Evolutionary conservation across 345 rosid genomes (phyloP).

Genomic region (Kernera saxatilis): DNA sequence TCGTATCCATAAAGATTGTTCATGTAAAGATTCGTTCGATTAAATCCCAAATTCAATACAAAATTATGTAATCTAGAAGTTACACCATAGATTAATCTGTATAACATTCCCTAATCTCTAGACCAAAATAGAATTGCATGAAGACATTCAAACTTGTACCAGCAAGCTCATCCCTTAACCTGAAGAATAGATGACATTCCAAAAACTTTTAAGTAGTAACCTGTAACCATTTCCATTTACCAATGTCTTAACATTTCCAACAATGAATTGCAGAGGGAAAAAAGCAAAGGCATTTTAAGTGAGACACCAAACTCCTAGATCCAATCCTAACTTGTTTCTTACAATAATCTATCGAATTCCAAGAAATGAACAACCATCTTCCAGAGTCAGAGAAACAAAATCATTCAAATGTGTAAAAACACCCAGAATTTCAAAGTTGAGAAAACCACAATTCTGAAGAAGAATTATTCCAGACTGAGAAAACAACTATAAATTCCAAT

Average conservation of each 20-base stretch:
- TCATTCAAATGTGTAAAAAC: not conserved
- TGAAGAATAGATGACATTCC: too few species aligned
- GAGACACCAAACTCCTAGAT: not conserved
- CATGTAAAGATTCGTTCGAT: too few species aligned
- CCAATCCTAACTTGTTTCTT: not conserved
- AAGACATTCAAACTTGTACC: too few species aligned
- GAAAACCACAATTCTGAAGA: not conserved
- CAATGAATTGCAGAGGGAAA: not conserved
- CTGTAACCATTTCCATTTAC: not conserved
- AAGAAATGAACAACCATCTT: slow-evolving; percentile 4
- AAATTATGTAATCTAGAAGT: too few species aligned
- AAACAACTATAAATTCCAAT: not conserved
- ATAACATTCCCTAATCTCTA: too few species aligned
- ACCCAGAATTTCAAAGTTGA: not conserved
- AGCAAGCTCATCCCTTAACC: too few species aligned
- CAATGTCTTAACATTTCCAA: not conserved
- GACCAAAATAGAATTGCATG: too few species aligned
- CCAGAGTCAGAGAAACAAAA: not conserved
- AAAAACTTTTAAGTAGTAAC: too few species aligned
- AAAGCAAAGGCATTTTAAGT: not conserved
- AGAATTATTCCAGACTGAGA: slow-evolving; percentile 13
- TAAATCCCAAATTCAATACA: too few species aligned
- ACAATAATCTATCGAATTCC: not conserved
- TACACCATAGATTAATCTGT: too few species aligned
- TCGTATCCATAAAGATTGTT: too few species aligned